Percentiles rank a stretch among this genome's conserved stretches.
Evolutionary conservation across 2,329 filamentous ascomycete species (phyloP).

Genomic region (Bipolaris sorokiniana): DNA sequence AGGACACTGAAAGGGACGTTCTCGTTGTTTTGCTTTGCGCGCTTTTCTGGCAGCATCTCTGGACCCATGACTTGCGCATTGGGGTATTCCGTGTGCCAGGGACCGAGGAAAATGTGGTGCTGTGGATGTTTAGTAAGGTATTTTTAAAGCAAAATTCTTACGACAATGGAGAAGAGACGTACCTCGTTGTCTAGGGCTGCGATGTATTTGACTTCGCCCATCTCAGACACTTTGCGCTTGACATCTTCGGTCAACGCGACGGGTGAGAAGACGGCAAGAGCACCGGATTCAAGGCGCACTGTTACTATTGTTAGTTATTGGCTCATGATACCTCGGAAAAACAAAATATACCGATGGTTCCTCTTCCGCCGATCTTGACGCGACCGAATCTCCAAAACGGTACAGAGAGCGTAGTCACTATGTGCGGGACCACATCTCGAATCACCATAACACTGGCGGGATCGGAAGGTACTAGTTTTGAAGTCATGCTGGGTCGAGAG

Average conservation of each 20-base stretch:
- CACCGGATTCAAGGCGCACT: constrained; percentile 80
- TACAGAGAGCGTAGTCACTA: constrained; percentile 75
- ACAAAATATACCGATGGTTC: constrained; percentile 71
- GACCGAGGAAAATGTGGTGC: constrained; percentile 90
- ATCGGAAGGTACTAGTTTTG: constrained; percentile 59
- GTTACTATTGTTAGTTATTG: constrained; percentile 16
- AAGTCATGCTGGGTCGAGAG: constrained; percentile 38
- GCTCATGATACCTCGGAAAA: not conserved
- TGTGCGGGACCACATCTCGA: constrained; percentile 76
- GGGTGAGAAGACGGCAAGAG: constrained; percentile 89
- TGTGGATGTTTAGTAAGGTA: constrained; percentile 8
- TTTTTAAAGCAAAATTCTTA: too few species aligned
- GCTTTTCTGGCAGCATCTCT: constrained; percentile 83
- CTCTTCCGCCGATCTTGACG: constrained; percentile 84
- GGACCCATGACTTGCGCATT: constrained; percentile 80
- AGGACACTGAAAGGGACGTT: constrained; percentile 70
- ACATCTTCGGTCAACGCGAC: constrained; percentile 81
- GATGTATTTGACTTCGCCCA: constrained; percentile 78
- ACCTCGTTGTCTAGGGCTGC: constrained; percentile 81
- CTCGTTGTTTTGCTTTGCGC: constrained; percentile 65
- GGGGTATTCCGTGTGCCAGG: constrained; percentile 83
- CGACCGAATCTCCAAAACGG: constrained; percentile 83
- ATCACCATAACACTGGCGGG: constrained; percentile 89
- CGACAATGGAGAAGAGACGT: constrained; percentile 1
- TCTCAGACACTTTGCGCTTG: constrained; percentile 64